These are phyloP conservation scores for Cerioporus squamosus DNA, from an alignment of 1,284 basidiomycete species.

Conservation along the genomic window DNA sequence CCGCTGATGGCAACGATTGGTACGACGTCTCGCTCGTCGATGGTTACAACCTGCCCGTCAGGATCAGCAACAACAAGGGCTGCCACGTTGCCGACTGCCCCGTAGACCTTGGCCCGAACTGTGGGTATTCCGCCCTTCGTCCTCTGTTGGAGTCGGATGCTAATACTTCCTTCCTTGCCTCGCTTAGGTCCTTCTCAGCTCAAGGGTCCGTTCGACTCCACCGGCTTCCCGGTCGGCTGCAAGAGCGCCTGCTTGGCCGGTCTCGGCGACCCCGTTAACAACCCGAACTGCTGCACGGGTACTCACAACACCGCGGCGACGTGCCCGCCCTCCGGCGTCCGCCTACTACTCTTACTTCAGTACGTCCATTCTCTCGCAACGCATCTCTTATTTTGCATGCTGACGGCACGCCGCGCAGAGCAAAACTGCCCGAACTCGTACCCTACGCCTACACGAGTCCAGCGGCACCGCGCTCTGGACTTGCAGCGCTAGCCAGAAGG, in stretches of 20 bases:
- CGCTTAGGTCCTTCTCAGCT: slow-evolving; percentile 40
- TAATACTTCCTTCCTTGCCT: neutral
- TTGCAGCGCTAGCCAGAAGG: slow-evolving; percentile 38
- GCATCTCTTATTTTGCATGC: neutral
- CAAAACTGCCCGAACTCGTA: slow-evolving; percentile 48
- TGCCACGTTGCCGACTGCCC: slow-evolving; percentile 46
- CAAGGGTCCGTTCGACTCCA: slow-evolving; percentile 40
- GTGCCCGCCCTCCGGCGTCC: slow-evolving; percentile 46
- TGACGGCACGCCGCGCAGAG: slow-evolving; percentile 35
- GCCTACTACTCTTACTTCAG: slow-evolving; percentile 51
- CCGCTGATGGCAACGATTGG: slow-evolving; percentile 36
- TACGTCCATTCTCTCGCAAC: slow-evolving; percentile 25
- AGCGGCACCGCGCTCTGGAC: slow-evolving; percentile 51
- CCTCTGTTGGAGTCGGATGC: no score
- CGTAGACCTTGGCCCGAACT: slow-evolving; percentile 46
- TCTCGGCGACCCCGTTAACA: slow-evolving; percentile 41
- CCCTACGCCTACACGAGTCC: slow-evolving; percentile 52
- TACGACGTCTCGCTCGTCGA: slow-evolving; percentile 50
- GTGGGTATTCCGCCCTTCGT: slow-evolving; percentile 23
- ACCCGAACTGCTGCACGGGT: slow-evolving; percentile 50
- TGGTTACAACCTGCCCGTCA: slow-evolving; percentile 46
- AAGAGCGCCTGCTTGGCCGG: slow-evolving; percentile 46
- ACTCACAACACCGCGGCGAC: slow-evolving; percentile 42
- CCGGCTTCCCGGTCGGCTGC: slow-evolving; percentile 47
- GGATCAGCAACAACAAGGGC: slow-evolving; percentile 44